These are phyloP conservation scores for Abortiporus biennis DNA, from an alignment of 1,284 basidiomycete genomes.

Conservation along the genomic window DNA sequence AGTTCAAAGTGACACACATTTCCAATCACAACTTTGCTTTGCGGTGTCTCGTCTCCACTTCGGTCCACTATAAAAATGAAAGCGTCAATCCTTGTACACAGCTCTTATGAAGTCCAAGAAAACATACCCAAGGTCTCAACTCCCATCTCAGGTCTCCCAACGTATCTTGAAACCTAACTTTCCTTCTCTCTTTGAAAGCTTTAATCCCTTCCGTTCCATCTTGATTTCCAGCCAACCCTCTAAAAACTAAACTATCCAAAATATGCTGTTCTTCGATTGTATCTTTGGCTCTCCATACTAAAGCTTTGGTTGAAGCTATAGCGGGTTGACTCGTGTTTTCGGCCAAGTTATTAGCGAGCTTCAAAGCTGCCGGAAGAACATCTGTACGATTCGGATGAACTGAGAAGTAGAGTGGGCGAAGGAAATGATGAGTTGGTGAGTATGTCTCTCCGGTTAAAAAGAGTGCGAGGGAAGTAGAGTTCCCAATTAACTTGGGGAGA, in stretches of 20 bases:
- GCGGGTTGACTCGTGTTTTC: slow-evolving; percentile 43
- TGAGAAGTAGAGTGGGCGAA: slow-evolving; percentile 39
- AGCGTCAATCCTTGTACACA: slow-evolving; percentile 1
- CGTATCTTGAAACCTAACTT: slow-evolving; percentile 37
- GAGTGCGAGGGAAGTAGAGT: slow-evolving; percentile 44
- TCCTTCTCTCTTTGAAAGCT: slow-evolving; percentile 42
- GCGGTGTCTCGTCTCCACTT: slow-evolving; percentile 29
- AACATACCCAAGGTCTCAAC: slow-evolving; percentile 46
- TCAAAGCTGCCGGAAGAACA: slow-evolving; percentile 45
- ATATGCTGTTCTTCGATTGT: slow-evolving; percentile 49
- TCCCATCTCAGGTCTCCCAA: slow-evolving; percentile 31
- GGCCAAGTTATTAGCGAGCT: slow-evolving; percentile 45
- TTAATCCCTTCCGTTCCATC: slow-evolving; percentile 43
- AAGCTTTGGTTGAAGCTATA: slow-evolving; percentile 43
- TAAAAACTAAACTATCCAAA: slow-evolving; percentile 43
- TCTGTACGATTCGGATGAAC: slow-evolving; percentile 41
- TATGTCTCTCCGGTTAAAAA: slow-evolving; percentile 42
- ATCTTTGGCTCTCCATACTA: slow-evolving; percentile 43
- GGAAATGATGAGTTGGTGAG: slow-evolving; percentile 36
- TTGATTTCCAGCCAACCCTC: slow-evolving; percentile 27
- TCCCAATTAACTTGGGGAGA: slow-evolving; percentile 46
- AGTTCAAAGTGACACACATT: too few relatives aligned
- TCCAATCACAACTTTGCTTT: slow-evolving; percentile 30
- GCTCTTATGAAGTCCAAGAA: slow-evolving; percentile 11
- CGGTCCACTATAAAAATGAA: slow-evolving; percentile 30